Conservation (phyloP, 306 rosid genomes). For the Corylus avellana region DNA sequence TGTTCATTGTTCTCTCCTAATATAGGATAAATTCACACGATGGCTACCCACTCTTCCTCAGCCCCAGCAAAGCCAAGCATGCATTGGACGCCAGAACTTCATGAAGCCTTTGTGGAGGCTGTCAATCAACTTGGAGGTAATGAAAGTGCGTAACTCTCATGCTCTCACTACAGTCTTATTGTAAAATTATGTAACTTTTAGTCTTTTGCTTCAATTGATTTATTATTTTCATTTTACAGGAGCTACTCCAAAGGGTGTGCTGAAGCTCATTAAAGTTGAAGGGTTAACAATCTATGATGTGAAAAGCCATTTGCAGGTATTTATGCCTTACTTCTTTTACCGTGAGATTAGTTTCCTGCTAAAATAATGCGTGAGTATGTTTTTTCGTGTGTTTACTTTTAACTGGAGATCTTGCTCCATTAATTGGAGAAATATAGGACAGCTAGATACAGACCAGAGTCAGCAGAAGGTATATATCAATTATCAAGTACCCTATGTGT, state of each 20-base stretch:
- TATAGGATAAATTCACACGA: slow-evolving; percentile 53
- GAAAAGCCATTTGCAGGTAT: slow-evolving; percentile 97
- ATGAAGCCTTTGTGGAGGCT: slow-evolving; percentile 98
- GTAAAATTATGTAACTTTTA: slow-evolving; percentile 32
- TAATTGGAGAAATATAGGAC: slow-evolving; percentile 96
- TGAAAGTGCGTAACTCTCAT: slow-evolving; percentile 85
- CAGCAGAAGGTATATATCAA: slow-evolving; percentile 78
- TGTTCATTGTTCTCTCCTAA: background rate
- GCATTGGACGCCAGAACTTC: slow-evolving; percentile 99
- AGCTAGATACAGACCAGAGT: slow-evolving; percentile 96
- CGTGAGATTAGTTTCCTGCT: slow-evolving; percentile 24
- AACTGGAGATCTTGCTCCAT: slow-evolving; percentile 32
- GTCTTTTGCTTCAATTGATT: slow-evolving; percentile 8
- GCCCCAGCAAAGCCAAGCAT: slow-evolving; percentile 75
- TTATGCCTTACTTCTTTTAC: slow-evolving; percentile 17
- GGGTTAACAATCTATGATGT: slow-evolving; percentile 95
- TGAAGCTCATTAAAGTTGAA: slow-evolving; percentile 95
- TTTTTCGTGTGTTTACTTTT: slow-evolving; percentile 31
- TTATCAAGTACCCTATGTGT: too few relatives aligned
- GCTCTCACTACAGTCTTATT: slow-evolving; percentile 20
- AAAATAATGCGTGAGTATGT: background rate
- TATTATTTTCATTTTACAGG: slow-evolving; percentile 46
- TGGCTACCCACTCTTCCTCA: slow-evolving; percentile 53
- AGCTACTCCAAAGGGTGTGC: slow-evolving; percentile 98
- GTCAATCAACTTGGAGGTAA: slow-evolving; percentile 94